Evolutionary conservation across 352 stramenopile genomes (phyloP), one percentile per base, ranked within the genome.

Genomic region (Pelagophyceae sp.): DNA sequence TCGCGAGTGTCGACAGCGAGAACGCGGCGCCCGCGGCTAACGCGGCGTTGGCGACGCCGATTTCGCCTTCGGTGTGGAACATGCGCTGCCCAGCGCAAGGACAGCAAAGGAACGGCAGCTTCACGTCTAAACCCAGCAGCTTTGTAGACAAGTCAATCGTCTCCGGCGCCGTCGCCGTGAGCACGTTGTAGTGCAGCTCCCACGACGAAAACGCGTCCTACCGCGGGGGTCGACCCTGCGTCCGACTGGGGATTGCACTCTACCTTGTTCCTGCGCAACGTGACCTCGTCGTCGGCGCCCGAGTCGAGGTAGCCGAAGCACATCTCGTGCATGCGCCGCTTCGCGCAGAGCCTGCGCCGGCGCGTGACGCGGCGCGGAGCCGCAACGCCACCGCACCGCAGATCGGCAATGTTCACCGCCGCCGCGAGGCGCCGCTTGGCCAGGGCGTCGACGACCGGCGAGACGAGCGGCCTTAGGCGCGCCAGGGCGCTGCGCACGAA

Each of bases 61-160:
- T 83, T 84, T 98, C 94, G 60, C 94, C 93, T 75, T 97, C 91
- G 45, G 91, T 93, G 79, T 98, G 93, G 75, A 95, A 95, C 91
- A 98, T 97, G 75, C 92, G 83, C 77, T 97, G 94, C 84, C 95
- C 95, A 38, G 94, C 88, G 29, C 86, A 91, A 25, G 88, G 86
- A 77, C 86, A 93, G 64, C 94, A 90, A 84, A 95, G 97, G 80
- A 98, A 93, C 0, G 94, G 94, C 33, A 96, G 87, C n/a, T 88
- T 88, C 23, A 97, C 88, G 67, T 90, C 83, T 58, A 92, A 83
- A 11, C 93, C 94, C 80, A 97, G 90, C 32, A 97, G 85, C 51
- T 93, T 96, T 19, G 92, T 97, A 27, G 81, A 89, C 60, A 93
- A 88, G 80, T 96, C 89, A 74, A 97, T 92, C 70, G 94, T 88